Evolutionary conservation across 805 yeast genomes (phyloP).

Genomic region (Nakazawaea populi): DNA sequence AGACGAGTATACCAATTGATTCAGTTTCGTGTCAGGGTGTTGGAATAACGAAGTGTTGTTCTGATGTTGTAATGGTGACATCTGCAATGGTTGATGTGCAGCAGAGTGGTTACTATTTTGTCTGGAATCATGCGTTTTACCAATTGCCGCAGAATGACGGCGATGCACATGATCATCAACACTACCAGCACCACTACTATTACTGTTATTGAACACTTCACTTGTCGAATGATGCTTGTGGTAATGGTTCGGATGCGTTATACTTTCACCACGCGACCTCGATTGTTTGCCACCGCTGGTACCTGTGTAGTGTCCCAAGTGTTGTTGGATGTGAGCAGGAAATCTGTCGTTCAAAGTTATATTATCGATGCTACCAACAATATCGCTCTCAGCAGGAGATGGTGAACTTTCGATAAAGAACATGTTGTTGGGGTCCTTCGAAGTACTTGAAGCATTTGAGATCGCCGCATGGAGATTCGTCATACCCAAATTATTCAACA

Average conservation of each 20-base stretch:
- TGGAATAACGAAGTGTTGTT: slow-evolving; percentile 10
- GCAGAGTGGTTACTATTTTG: too few species aligned
- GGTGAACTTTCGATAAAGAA: slow-evolving; percentile 27
- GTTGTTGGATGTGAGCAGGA: neutral
- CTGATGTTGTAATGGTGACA: slow-evolving; percentile 2
- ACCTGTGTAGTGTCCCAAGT: too few species aligned
- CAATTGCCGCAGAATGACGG: neutral
- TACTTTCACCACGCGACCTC: neutral
- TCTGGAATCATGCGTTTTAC: neutral
- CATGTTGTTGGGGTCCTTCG: slow-evolving; percentile 16
- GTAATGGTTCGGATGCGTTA: neutral
- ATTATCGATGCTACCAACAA: slow-evolving; percentile 12
- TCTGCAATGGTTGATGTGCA: too few species aligned
- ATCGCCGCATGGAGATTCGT: slow-evolving; percentile 3
- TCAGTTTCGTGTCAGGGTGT: slow-evolving; percentile 1
- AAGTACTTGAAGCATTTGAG: neutral
- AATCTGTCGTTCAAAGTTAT: slow-evolving; percentile 6
- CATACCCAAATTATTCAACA: slow-evolving; percentile 10
- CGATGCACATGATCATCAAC: too few species aligned
- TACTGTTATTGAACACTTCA: neutral
- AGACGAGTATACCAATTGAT: slow-evolving; percentile 26
- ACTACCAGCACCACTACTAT: neutral
- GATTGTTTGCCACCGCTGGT: neutral
- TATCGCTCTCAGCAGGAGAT: slow-evolving; percentile 18
- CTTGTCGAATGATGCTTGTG: too few species aligned